Percentiles rank a stretch among this genome's conserved stretches.
phyloP scores from a whole-genome alignment of 768 basidiomycete species.

The Lactarius indigo region DNA sequence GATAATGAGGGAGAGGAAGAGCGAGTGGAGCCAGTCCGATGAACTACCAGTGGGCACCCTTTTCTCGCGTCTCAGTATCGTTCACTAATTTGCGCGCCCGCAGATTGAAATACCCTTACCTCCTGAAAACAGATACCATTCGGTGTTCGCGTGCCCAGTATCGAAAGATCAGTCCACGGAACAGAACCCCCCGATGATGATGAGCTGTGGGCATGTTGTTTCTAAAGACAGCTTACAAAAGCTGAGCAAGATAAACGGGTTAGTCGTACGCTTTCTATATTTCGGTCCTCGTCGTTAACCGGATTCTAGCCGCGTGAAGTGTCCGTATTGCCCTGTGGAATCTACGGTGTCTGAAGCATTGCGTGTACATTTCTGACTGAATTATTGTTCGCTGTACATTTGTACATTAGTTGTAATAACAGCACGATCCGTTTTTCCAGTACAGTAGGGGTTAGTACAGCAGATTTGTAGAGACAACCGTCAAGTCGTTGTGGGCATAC shows the following conservation, averaged over 20 bases:
- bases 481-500: too few species aligned
- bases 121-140: conserved; percentile 88
- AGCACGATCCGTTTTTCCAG: too few species aligned
- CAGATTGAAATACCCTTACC: conserved; percentile 94
- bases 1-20: conserved; percentile 90
- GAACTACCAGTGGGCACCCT: conserved; percentile 72
- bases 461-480: too few species aligned
- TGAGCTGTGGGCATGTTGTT: conserved; percentile 93
- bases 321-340: conserved; percentile 93
- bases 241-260: conserved; percentile 81
- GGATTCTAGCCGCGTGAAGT: conserved; percentile 86
- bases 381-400: not conserved
- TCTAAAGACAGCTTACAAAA: conserved; percentile 89
- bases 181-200: conserved; percentile 96
- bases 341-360: conserved; percentile 54
- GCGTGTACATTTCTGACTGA: conserved; percentile 58
- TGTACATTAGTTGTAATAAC: not conserved
- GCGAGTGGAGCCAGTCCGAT: conserved; percentile 85
- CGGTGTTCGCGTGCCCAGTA: conserved; percentile 95
- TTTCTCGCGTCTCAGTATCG: conserved; percentile 14
- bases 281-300: conserved; percentile 80
- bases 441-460: too few species aligned
- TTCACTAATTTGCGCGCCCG: conserved; percentile 2
- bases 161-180: conserved; percentile 96
- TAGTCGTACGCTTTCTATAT: conserved; percentile 39